Conservation (phyloP, 1,284 basidiomycete species). For the Cryptococcus sp. region DNA sequence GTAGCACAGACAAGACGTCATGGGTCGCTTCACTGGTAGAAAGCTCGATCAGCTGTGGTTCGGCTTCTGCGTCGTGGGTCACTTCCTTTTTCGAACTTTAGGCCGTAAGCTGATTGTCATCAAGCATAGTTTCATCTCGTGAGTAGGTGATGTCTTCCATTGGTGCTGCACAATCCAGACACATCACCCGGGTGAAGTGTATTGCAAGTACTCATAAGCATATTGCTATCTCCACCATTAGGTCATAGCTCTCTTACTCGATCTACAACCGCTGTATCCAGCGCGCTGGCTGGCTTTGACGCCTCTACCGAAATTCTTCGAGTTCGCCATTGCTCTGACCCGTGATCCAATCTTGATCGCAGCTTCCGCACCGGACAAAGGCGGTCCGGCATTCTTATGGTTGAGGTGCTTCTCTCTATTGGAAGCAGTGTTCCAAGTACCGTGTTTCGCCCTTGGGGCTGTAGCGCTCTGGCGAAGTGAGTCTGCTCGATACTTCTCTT, state of each 20-base stretch:
- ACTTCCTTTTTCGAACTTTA: not conserved
- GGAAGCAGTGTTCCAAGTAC: slow-evolving; percentile 67
- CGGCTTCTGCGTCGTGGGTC: slow-evolving; percentile 38
- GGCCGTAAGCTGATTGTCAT: not conserved
- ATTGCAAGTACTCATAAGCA: too few species aligned
- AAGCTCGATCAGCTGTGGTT: slow-evolving; percentile 42
- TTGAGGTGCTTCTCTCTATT: slow-evolving; percentile 40
- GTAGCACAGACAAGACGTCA: not conserved
- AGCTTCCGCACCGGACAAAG: slow-evolving; percentile 26
- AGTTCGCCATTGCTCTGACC: slow-evolving; percentile 40
- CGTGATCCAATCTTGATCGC: slow-evolving; percentile 43
- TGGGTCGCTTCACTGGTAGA: slow-evolving; percentile 31
- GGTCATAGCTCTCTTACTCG: slow-evolving; percentile 40
- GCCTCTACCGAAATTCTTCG: slow-evolving; percentile 27
- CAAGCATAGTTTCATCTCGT: not conserved
- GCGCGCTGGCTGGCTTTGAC: slow-evolving; percentile 23
- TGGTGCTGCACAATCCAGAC: not conserved
- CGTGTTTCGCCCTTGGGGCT: slow-evolving; percentile 70
- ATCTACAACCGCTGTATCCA: slow-evolving; percentile 48
- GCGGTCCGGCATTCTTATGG: slow-evolving; percentile 40
- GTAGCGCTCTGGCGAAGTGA: slow-evolving; percentile 66
- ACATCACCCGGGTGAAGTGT: not conserved
- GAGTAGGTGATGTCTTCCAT: not conserved
- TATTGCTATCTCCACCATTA: not conserved
- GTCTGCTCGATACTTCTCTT: too few species aligned